Evolutionary conservation across 1,139 yeast species (phyloP).

Genomic region (Geotrichum europaeum): DNA sequence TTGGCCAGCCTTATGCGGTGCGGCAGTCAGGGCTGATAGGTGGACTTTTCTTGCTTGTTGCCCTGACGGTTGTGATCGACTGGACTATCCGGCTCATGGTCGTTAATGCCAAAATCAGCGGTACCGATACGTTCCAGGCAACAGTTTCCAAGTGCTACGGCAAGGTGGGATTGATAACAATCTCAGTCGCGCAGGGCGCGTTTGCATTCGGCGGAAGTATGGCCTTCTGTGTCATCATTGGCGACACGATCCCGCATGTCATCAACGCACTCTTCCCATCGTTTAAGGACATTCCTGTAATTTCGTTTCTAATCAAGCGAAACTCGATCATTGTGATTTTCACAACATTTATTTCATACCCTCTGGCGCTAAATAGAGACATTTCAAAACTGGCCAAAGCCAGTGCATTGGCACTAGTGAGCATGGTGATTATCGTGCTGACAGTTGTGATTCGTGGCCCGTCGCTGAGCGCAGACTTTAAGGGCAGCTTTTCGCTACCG

Average conservation of each 20-base stretch:
- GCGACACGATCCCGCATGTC: constrained; percentile 93
- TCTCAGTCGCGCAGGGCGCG: constrained; percentile 70
- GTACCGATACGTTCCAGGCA: constrained; percentile 76
- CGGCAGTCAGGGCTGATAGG: constrained; percentile 72
- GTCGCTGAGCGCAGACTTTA: constrained; percentile 37
- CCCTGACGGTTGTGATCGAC: constrained; percentile 67
- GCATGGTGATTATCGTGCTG: constrained; percentile 73
- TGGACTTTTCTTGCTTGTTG: constrained; percentile 56
- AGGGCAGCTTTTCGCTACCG: constrained; percentile 43
- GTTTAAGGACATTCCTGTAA: constrained; percentile 38
- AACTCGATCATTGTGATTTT: constrained; percentile 63
- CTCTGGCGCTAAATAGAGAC: constrained; percentile 72
- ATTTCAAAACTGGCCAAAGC: constrained; percentile 86
- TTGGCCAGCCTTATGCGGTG: constrained; percentile 89
- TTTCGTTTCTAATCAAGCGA: constrained; percentile 54
- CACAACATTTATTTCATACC: constrained; percentile 71
- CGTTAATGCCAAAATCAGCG: constrained; percentile 72
- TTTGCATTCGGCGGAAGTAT: constrained; percentile 94
- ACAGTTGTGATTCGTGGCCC: constrained; percentile 76
- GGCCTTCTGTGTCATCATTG: constrained; percentile 91
- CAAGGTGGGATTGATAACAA: constrained; percentile 55
- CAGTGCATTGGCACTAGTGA: constrained; percentile 75
- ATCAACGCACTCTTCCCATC: constrained; percentile 59
- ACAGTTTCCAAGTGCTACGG: constrained; percentile 82
- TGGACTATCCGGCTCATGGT: constrained; percentile 80